Evolutionary conservation across 345 rosid genomes (phyloP), one percentile per base, ranked within the genome.

Genomic region (Salix brachista): DNA sequence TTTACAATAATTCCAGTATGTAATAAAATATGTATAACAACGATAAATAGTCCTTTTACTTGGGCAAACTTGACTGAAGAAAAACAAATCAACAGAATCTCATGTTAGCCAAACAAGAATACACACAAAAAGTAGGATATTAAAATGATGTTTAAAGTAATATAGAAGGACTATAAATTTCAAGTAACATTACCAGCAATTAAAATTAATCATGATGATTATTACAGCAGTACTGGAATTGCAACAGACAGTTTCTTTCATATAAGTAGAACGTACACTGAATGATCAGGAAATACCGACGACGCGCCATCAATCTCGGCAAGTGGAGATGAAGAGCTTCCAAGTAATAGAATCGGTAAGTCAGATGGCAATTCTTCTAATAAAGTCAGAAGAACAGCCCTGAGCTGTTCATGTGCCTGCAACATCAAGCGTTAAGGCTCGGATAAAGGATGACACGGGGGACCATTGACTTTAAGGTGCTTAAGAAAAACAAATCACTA

Each of bases 401-500:
- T 90, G 30, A 96, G 95, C 82, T 96, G 99, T 67, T 96, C 97
- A 76, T 92, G 93, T 37, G 97, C 97, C 98, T 96, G 92, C 86
- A 88, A 80, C 48, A 75, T 80, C 80, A 85, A 81, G 41, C 21
- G 42, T 44, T 28, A 78, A 17, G 54, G 30, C 6, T 44, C 30
- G 34, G 65, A 73, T 56, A 67, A 56, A 69, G 48, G 46, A 11
- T 7, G 42, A 8, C 1, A 10, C 30, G 52, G 39, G 52, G 8
- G 44, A 72, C 37, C 36, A 61, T 36, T 65, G 21, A 25, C 60
- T 65, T 70, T 14, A 64, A 42, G 13, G 42, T 28, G 60, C 8
- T 69, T 16, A 44, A 73, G 46, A 12, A 30, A 26, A 42, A 50
- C 21, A 21, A 6, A 69, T 30, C 66, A 54, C 42, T 25, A 12